Percentiles rank a stretch among this genome's conserved stretches.
Evolutionary conservation across 2,329 filamentous ascomycete genomes (phyloP).

Genomic region (Arthroderma uncinatum): DNA sequence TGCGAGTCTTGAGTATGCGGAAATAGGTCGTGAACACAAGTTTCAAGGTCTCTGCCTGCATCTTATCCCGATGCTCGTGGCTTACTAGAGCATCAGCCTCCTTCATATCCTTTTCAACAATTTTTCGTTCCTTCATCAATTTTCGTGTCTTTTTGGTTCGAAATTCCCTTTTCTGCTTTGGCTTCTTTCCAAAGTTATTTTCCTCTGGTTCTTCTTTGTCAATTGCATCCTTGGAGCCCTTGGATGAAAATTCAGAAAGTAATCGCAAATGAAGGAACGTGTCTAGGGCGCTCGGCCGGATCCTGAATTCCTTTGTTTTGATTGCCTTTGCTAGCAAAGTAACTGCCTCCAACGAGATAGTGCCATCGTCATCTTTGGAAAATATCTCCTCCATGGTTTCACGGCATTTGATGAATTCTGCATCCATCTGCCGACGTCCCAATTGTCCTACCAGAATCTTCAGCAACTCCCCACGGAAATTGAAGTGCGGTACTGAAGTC

Average conservation of each 20-base stretch:
- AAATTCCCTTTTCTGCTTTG: constrained; percentile 69
- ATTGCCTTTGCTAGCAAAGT: constrained; percentile 87
- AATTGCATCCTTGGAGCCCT: constrained; percentile 66
- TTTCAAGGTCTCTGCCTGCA: constrained; percentile 92
- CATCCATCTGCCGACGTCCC: constrained; percentile 58
- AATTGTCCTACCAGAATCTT: constrained; percentile 80
- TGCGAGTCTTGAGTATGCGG: constrained; percentile 74
- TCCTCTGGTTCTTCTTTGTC: constrained; percentile 48
- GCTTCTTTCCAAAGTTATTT: constrained; percentile 43
- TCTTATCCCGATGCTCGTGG: constrained; percentile 83
- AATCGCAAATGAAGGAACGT: constrained; percentile 82
- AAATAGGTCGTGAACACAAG: constrained; percentile 94
- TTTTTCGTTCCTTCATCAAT: constrained; percentile 70
- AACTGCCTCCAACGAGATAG: constrained; percentile 76
- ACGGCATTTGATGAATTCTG: constrained; percentile 65
- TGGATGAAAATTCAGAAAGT: constrained; percentile 75
- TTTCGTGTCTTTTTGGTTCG: constrained; percentile 83
- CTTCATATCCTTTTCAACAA: constrained; percentile 82
- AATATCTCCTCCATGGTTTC: constrained; percentile 74
- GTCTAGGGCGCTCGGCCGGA: constrained; percentile 79
- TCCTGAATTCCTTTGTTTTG: constrained; percentile 68
- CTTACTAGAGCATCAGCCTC: constrained; percentile 83
- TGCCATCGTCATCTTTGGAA: constrained; percentile 76
- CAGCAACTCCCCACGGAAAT: constrained; percentile 79
- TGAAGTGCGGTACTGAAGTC: constrained; percentile 84